Evolutionary conservation across 1,284 basidiomycete genomes (phyloP).

Genomic region (Sanguinoderma infundibulare): DNA sequence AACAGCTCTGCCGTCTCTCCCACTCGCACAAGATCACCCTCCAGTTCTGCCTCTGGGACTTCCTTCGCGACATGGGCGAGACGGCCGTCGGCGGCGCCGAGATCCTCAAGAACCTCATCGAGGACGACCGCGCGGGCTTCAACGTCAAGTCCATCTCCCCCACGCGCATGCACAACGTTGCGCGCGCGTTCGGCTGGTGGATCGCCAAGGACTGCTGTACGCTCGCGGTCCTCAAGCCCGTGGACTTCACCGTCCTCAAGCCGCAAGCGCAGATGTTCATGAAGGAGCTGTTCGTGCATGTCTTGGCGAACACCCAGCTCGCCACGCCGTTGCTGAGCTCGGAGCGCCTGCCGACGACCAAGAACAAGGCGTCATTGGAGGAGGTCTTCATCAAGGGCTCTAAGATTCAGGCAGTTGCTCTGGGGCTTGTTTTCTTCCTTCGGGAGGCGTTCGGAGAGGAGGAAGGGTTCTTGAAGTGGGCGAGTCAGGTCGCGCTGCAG

Average conservation of each 20-base stretch:
- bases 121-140: slow-evolving; percentile 49
- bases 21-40: slow-evolving; percentile 91
- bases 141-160: slow-evolving; percentile 62
- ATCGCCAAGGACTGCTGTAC: slow-evolving; percentile 75
- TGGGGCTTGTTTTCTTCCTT: slow-evolving; percentile 75
- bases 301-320: slow-evolving; percentile 77
- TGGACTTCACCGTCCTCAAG: slow-evolving; percentile 82
- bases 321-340: slow-evolving; percentile 61
- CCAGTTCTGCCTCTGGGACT: slow-evolving; percentile 98
- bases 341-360: slow-evolving; percentile 44
- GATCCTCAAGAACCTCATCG: slow-evolving; percentile 67
- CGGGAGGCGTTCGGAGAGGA: slow-evolving; percentile 50
- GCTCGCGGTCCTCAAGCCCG: slow-evolving; percentile 85
- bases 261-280: slow-evolving; percentile 70
- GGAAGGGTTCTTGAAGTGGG: slow-evolving; percentile 62
- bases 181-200: slow-evolving; percentile 85
- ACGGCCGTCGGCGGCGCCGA: slow-evolving; percentile 81
- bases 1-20: slow-evolving; percentile 73
- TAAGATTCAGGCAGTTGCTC: slow-evolving; percentile 59
- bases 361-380: slow-evolving; percentile 68
- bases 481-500: slow-evolving; percentile 65
- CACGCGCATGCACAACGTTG: slow-evolving; percentile 65
- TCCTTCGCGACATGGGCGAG: slow-evolving; percentile 91
- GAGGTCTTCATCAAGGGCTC: slow-evolving; percentile 75
- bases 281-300: slow-evolving; percentile 64